phyloP scores from a whole-genome alignment of 1,284 basidiomycete species.

The Cutaneotrichosporon sp. region DNA sequence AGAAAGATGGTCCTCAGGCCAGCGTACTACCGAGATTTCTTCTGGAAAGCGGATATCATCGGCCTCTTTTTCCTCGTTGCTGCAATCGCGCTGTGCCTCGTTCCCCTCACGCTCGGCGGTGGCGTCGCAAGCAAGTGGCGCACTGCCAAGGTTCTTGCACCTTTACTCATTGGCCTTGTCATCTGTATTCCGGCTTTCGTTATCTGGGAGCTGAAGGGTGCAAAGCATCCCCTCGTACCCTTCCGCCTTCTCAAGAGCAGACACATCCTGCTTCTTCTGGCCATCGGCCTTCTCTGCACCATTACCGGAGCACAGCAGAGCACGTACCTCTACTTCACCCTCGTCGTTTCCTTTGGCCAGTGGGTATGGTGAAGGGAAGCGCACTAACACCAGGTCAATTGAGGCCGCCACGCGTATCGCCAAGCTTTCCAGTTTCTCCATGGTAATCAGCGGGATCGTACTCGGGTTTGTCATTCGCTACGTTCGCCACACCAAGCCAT shows the following conservation, averaged over 20 bases:
- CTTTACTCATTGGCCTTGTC: conserved; percentile 42
- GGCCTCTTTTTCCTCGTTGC: conserved; percentile 40
- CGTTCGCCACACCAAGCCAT: conserved; percentile 46
- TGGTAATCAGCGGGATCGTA: conserved; percentile 33
- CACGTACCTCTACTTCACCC: conserved; percentile 41
- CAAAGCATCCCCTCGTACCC: conserved; percentile 46
- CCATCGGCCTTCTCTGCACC: conserved; percentile 39
- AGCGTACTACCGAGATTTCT: conserved; percentile 26
- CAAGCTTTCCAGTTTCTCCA: conserved; percentile 46
- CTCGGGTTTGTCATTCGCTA: conserved; percentile 44
- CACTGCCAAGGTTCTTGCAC: conserved; percentile 41
- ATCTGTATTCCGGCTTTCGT: conserved; percentile 41
- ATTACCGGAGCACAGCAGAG: conserved; percentile 41
- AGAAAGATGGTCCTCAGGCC: conserved; percentile 8
- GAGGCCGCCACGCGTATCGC: conserved; percentile 33
- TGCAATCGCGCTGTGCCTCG: conserved; percentile 28
- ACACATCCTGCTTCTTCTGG: conserved; percentile 41
- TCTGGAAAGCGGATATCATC: conserved; percentile 47
- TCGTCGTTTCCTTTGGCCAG: conserved; percentile 44
- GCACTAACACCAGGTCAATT: conserved; percentile 20
- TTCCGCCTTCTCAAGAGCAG: conserved; percentile 45
- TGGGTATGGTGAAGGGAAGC: not conserved
- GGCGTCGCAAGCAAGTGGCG: conserved; percentile 30
- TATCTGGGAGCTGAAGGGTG: conserved; percentile 42
- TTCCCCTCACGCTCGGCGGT: conserved; percentile 47